A percentile compares a stretch with the other conserved stretches of the same genome.
Conservation (phyloP, 192 early-diverging fungal genomes). For the Ramicandelaber brevisporus region DNA sequence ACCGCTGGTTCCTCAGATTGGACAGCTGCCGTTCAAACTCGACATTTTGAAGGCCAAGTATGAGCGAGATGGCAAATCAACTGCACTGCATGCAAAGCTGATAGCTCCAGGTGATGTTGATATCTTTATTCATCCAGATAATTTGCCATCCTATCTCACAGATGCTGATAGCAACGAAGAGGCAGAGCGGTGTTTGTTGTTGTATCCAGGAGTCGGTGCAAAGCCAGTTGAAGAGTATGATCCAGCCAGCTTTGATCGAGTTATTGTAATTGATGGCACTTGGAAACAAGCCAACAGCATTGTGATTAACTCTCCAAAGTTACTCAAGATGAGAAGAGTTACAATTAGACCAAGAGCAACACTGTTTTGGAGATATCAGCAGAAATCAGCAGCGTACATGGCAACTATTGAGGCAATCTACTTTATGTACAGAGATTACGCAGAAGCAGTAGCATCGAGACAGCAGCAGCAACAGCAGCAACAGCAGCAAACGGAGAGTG, state of each 20-base stretch:
- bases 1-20: conserved; percentile 21
- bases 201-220: conserved; percentile 67
- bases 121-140: conserved; percentile 25
- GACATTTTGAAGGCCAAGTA: conserved; percentile 56
- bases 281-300: conserved; percentile 64
- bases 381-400: conserved; percentile 36
- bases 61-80: conserved; percentile 68
- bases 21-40: conserved; percentile 42
- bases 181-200: conserved; percentile 35
- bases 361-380: conserved; percentile 80
- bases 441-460: conserved; percentile 6
- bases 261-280: conserved; percentile 88
- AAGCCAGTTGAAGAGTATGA: conserved; percentile 39
- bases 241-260: conserved; percentile 29
- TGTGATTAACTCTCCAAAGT: conserved; percentile 15
- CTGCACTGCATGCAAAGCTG: conserved; percentile 61
- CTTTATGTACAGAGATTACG: conserved; percentile 69
- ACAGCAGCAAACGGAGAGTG: too few species aligned
- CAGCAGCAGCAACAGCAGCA: too few species aligned
- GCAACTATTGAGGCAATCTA: conserved; percentile 95
- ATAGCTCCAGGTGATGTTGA: conserved; percentile 39
- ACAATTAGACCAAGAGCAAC: conserved; percentile 49
- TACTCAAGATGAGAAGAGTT: conserved; percentile 23
- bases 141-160: too few species aligned
- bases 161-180: conserved; percentile 26